Evolutionary conservation across 805 yeast species (phyloP).

Genomic region (Jamesozyma jinghongensis): DNA sequence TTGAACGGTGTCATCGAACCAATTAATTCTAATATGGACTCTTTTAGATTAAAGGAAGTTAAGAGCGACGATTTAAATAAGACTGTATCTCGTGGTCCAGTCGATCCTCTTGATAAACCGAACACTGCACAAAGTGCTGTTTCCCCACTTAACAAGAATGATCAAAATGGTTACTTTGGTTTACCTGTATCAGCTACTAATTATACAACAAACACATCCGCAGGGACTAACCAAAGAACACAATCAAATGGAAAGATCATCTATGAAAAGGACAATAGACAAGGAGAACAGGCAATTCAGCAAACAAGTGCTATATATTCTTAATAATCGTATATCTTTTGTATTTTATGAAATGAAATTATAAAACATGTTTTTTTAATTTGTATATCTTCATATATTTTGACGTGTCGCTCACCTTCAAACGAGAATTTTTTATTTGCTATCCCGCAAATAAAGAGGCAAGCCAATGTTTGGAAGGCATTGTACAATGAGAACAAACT

Average conservation of each 20-base stretch:
- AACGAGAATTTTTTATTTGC: neutral
- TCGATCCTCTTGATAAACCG: neutral
- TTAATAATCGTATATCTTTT: too few species aligned
- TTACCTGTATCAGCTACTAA: neutral
- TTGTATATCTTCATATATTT: neutral
- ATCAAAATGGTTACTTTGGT: neutral
- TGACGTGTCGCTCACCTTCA: neutral
- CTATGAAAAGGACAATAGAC: neutral
- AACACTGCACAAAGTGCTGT: neutral
- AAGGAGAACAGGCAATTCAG: neutral
- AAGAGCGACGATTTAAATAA: neutral
- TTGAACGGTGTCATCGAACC: neutral
- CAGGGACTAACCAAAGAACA: too few species aligned
- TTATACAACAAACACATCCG: neutral
- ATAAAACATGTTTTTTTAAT: too few species aligned
- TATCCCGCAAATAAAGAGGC: too few species aligned
- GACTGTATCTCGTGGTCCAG: neutral
- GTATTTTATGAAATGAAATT: neutral
- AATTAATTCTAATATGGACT: neutral
- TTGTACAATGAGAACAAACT: neutral
- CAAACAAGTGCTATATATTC: conserved; percentile 1
- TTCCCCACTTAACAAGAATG: neutral
- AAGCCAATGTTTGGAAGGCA: too few species aligned
- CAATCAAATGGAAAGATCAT: too few species aligned
- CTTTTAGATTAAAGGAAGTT: neutral